A percentile compares a stretch with the other conserved stretches of the same genome.
Evolutionary conservation across 441 rosid species (phyloP).

Genomic region (Daphne laureola): DNA sequence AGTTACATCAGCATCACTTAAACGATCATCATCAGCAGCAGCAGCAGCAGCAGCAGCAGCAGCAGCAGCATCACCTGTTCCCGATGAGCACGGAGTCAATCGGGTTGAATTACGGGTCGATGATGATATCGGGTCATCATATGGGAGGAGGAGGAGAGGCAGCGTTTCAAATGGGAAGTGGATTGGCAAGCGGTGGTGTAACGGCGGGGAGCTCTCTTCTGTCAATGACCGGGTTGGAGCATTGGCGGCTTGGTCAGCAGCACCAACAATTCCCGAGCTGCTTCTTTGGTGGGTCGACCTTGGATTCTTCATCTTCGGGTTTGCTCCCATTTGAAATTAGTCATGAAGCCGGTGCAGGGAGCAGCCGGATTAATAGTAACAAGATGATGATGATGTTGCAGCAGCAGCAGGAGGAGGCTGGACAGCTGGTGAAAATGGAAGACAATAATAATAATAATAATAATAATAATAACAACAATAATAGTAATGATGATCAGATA

Average conservation of each 20-base stretch:
- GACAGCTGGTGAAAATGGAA: constrained; percentile 71
- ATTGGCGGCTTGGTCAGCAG: constrained; percentile 55
- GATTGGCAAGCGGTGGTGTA: constrained; percentile 23
- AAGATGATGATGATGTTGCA: constrained; percentile 4
- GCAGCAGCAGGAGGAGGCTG: constrained; percentile 21
- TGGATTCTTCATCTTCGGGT: constrained; percentile 35
- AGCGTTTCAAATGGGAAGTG: constrained; percentile 45
- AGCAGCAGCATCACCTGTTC: too few species aligned
- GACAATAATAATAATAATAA: too few species aligned
- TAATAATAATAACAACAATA: too few species aligned
- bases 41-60: too few species aligned
- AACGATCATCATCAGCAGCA: too few species aligned
- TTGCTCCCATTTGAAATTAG: constrained; percentile 56
- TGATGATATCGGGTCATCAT: constrained; percentile 28
- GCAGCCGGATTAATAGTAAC: constrained; percentile 27
- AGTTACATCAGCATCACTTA: too few species aligned
- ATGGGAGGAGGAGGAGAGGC: too few species aligned
- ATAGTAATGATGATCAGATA: too few species aligned
- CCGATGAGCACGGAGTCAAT: constrained; percentile 31
- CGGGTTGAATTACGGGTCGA: constrained; percentile 46
- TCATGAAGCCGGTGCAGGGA: constrained; percentile 18
- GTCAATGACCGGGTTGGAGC: constrained; percentile 42
- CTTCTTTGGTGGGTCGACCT: constrained; percentile 48
- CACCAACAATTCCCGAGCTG: constrained; percentile 50
- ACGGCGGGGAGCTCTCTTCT: constrained; percentile 30